Conservation (phyloP, 352 stramenopile species). For the Globisporangium polare region DNA sequence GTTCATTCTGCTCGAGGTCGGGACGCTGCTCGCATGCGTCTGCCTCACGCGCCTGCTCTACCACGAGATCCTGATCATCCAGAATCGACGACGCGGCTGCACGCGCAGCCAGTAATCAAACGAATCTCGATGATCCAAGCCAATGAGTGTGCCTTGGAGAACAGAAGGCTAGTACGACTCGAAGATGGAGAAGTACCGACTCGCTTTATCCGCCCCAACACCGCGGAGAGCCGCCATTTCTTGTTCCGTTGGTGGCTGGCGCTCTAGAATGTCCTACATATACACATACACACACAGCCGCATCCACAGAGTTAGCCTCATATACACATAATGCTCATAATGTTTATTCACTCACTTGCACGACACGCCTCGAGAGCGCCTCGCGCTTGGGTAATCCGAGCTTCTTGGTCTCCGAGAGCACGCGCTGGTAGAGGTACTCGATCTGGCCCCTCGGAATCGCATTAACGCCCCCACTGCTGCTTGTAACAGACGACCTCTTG, state of each 20-base stretch:
- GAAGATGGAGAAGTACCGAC: conserved; percentile 50
- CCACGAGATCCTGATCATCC: conserved; percentile 62
- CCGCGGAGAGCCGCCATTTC: conserved; percentile 66
- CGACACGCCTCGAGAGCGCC: conserved; percentile 39
- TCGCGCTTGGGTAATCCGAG: conserved; percentile 53
- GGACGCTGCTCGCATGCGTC: conserved; percentile 57
- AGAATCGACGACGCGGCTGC: conserved; percentile 23
- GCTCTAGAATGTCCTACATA: conserved; percentile 45
- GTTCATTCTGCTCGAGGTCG: conserved; percentile 64
- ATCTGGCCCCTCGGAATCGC: conserved; percentile 22
- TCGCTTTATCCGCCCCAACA: conserved; percentile 43
- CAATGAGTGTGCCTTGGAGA: background rate
- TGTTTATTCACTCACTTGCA: conserved; percentile 26
- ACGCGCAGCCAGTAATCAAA: conserved; percentile 10
- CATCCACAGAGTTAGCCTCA: background rate
- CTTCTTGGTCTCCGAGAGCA: conserved; percentile 37
- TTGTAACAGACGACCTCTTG: background rate
- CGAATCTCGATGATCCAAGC: background rate
- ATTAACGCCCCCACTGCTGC: background rate
- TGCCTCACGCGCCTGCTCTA: conserved; percentile 65
- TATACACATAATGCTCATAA: conserved; percentile 1
- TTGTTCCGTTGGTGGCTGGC: conserved; percentile 33
- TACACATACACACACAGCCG: background rate
- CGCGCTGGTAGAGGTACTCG: conserved; percentile 64
- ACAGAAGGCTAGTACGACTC: conserved; percentile 16